Base-by-base conservation (phyloP, 441 rosid genomes). In the Pelargonium cotyledonis region DNA sequence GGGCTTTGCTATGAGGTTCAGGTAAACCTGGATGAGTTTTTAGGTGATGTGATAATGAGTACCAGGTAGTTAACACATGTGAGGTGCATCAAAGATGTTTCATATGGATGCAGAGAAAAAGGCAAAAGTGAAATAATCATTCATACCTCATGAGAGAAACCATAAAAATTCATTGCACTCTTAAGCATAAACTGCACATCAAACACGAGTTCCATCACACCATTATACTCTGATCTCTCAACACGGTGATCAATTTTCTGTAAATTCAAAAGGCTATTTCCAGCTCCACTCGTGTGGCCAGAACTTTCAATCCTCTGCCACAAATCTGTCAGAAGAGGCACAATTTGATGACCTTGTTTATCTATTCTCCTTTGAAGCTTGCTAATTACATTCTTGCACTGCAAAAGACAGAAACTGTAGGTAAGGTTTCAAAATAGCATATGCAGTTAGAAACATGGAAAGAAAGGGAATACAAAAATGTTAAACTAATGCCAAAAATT, bases 271-370 rank as follows among this genome's bases (percentile, higher is more conserved):
- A 85, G 85, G 81, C 79, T 88, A 71, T 76, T 88, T 69, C 87
- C 91, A 58, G 82, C 84, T 78, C 87, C 88, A 81, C 89, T 82
- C 69, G 75, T 75, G 77, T 79, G 77, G 70, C 87, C 84, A 67
- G 88, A 73, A 78, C 79, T 86, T 79, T 85, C 96, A 67, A 85
- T 87, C 84, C 85, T 87, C 81, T 84, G 92, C 99, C 99, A 95
- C 70, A 95, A 77, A 79, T 84, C 87, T 18, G 96, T 85, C 73
- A 95, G 81, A 79, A 95, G 86, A 63, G 99, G 99, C 66, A 92
- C 90, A 78, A 95, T 91, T 70, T 90, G 92, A 77, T 86, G 95
- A 57, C 99, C 99, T 84, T 95, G 98, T 77, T 92, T 95, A 58
- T 83, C 93, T 23, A 95, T 83, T 80, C 90, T 89, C 82, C 91